A percentile compares a stretch with the other conserved stretches of the same genome.
These are phyloP conservation scores for Lepiota brunneoincarnata DNA, from an alignment of 768 basidiomycete species.

Conservation along the genomic window DNA sequence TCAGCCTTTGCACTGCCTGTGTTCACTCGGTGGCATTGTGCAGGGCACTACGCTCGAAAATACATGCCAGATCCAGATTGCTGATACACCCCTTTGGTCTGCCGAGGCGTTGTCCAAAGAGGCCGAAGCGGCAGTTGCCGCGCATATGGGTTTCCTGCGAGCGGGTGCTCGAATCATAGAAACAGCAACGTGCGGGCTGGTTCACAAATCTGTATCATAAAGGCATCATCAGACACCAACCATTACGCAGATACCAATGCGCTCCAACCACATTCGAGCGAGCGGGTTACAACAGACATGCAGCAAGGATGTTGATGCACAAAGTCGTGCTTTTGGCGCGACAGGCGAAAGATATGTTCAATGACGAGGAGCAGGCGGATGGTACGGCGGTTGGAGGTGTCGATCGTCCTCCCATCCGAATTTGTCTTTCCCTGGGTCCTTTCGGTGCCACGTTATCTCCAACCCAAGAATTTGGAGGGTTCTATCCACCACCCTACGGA, in stretches of 20 bases:
- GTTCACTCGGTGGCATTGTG: neutral
- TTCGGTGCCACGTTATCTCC: slow-evolving; percentile 66
- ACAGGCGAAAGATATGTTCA: slow-evolving; percentile 33
- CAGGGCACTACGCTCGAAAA: slow-evolving; percentile 67
- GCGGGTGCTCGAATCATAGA: slow-evolving; percentile 67
- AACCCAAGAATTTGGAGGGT: slow-evolving; percentile 71
- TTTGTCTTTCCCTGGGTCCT: slow-evolving; percentile 73
- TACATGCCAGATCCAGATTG: slow-evolving; percentile 42
- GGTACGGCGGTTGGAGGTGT: slow-evolving; percentile 17
- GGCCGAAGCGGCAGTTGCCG: slow-evolving; percentile 50
- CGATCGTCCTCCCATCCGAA: slow-evolving; percentile 27
- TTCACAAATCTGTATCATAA: neutral
- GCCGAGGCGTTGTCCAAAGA: slow-evolving; percentile 54
- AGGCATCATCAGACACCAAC: neutral
- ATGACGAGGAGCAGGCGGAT: slow-evolving; percentile 19
- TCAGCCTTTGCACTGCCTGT: neutral
- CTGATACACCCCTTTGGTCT: slow-evolving; percentile 68
- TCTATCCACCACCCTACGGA: slow-evolving; percentile 76
- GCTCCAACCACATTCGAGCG: slow-evolving; percentile 50
- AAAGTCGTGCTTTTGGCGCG: slow-evolving; percentile 49
- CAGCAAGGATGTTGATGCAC: slow-evolving; percentile 49
- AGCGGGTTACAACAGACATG: slow-evolving; percentile 43
- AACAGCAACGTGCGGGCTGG: slow-evolving; percentile 57
- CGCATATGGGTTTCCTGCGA: slow-evolving; percentile 60
- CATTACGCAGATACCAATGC: slow-evolving; percentile 67